Evolutionary conservation across 73 alveolate species (phyloP).

Genomic region (Loxodes magnus): DNA sequence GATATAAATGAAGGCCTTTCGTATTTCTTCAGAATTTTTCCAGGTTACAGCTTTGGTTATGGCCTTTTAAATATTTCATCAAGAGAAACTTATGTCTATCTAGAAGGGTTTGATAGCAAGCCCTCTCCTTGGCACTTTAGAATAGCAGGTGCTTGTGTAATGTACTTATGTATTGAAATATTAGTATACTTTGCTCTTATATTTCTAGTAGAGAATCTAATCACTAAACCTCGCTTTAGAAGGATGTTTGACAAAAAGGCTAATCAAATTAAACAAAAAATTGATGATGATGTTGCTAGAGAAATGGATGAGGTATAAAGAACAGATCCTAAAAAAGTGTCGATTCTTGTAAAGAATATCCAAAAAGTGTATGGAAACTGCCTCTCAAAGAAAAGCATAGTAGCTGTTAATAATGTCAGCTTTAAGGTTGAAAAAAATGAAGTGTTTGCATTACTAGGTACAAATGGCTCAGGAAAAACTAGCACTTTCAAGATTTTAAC

Average conservation of each 20-base stretch:
- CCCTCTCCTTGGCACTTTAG: constrained; percentile 13
- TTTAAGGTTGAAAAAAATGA: constrained; percentile 90
- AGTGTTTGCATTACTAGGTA: constrained; percentile 94
- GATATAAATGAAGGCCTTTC: constrained; percentile 24
- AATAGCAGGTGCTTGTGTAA: constrained; percentile 44
- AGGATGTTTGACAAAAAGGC: constrained; percentile 11
- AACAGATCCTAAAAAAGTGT: constrained; percentile 16
- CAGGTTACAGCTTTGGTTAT: constrained; percentile 43
- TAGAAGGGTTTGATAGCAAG: constrained; percentile 10
- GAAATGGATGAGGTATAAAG: constrained; percentile 47
- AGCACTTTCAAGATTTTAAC: constrained; percentile 90
- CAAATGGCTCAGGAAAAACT: constrained; percentile 97
- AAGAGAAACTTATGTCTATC: constrained; percentile 13
- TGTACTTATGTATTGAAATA: constrained; percentile 15
- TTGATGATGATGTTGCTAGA: constrained; percentile 60
- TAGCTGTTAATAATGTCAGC: constrained; percentile 84
- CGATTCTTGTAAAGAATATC: constrained; percentile 46
- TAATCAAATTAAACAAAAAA: constrained; percentile 11
- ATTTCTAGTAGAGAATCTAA: constrained; percentile 16
- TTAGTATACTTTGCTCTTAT: constrained; percentile 11
- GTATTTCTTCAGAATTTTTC: constrained; percentile 53
- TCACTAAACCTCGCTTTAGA: constrained; percentile 18
- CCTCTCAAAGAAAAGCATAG: constrained; percentile 21
- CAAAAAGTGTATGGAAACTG: constrained; percentile 39
- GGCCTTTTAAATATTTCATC: constrained; percentile 30